These are phyloP conservation scores for Bifiguratus adelaidae DNA, from an alignment of 192 early-diverging fungal species.

Conservation along the genomic window DNA sequence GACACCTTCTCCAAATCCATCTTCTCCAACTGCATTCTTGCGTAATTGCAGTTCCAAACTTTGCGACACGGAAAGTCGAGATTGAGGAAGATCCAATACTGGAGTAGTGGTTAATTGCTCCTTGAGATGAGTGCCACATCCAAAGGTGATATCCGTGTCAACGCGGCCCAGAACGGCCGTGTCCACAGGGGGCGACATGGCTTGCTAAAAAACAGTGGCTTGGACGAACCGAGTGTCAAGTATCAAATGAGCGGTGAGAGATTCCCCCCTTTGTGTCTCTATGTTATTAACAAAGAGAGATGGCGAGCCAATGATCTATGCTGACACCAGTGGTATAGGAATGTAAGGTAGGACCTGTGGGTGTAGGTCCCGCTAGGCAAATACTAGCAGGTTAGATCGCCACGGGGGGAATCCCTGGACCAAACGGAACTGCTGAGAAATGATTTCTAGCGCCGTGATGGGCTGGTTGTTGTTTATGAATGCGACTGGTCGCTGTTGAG, in stretches of 20 bases:
- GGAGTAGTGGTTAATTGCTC: neutral
- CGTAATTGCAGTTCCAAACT: neutral
- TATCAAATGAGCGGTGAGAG: neutral
- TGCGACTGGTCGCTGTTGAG: slow-evolving; percentile 22
- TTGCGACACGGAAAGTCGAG: neutral
- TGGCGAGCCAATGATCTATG: neutral
- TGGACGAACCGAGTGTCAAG: neutral
- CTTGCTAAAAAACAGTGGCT: neutral
- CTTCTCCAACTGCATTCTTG: neutral
- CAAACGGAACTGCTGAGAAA: slow-evolving; percentile 22
- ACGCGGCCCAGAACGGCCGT: neutral
- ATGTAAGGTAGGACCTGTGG: slow-evolving; percentile 5
- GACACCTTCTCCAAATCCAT: slow-evolving; percentile 20
- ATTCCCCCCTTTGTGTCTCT: neutral
- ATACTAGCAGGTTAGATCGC: slow-evolving; percentile 5
- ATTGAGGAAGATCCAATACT: neutral
- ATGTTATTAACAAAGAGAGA: neutral
- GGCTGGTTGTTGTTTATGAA: slow-evolving; percentile 22
- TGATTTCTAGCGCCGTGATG: slow-evolving; percentile 32
- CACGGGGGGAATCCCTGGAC: slow-evolving; percentile 22
- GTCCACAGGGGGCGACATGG: neutral
- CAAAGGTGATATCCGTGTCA: neutral
- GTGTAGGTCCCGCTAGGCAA: too few relatives aligned
- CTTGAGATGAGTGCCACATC: too few relatives aligned
- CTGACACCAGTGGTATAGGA: neutral